Evolutionary conservation across 352 stramenopile genomes (phyloP), one percentile per base, ranked within the genome.

Genomic region (Phytopythium cucurbitacearum): DNA sequence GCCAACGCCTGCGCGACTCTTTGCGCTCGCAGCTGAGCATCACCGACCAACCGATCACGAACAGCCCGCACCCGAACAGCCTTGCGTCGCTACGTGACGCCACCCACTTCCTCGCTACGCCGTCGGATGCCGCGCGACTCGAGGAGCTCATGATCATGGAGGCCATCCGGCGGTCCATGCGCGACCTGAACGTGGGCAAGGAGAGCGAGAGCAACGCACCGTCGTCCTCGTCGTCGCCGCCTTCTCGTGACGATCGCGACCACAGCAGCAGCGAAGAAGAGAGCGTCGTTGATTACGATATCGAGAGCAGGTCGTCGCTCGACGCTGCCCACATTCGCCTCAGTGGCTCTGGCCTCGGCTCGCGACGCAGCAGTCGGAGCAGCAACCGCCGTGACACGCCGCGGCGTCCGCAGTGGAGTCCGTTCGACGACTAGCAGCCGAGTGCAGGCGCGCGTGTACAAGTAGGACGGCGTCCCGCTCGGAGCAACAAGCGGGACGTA

Each of bases 61-160:
- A 76, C 45, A 80, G 70, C 3, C 72, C 79, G 8, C 70, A 73
- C 48, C 70, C 72, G 28, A 80, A 76, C 46, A 69, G 54, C n/a
- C 13, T 69, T 1, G 68, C 65, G n/a, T 62, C 68, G 40, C 59
- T 77, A 6, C 70, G 63, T 40, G 68, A 77, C 40, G 72, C 69
- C 44, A 59, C 51, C 8, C 71, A 57, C 28, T 40, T 73, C 33
- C 47, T 79, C 50, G 64, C 67, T 7, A 83, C 76, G 15, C 65
- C 79, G 0, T 66, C 69, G 10, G 79, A 89, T 40, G 79, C 79
- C 16, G 69, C 61, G 8, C 71, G 71, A 37, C 62, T 93, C 32
- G 83, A 93, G 47, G 80, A 93, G 48, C 64, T 93, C 50, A 89
- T 93, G 80, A 64, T 93, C 8, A 62, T 93, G 70, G 83, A 93